Base-by-base conservation (phyloP, 352 stramenopile species). In the Peronospora belbahrii region DNA sequence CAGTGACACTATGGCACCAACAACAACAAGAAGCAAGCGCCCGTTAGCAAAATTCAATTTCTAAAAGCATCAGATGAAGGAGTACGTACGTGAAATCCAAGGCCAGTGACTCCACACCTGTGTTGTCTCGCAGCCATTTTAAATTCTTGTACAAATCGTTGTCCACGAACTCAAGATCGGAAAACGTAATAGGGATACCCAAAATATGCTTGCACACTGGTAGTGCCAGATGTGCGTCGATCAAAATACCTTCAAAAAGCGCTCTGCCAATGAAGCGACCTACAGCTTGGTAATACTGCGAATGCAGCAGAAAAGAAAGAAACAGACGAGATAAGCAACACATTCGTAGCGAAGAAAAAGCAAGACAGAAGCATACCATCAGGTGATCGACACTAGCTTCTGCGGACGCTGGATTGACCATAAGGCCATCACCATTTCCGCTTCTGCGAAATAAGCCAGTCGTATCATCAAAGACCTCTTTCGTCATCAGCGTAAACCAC, bases 401-500 rank as follows among this genome's bases (percentile, higher is more conserved):
- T 24, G 61, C 70, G 0, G 81, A 93, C 8, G 80, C 71, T 14
- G 85, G 76, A 37, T 92, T 94, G 34, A 95, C 80, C 72, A 88
- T 88, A 18, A 90, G 70, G 6, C 75, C 76, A 43, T 90, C 81
- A 15, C 78, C 71, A 28, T 85, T 86, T 10, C 77, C 69, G 14
- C 62, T 85, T 39, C 59, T 75, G 36, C 78, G 80, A 48, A 95
- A 96, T 15, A 95, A 46, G 0, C 85, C 87, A 0, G 79, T 86
- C 3, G 66, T 51, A 23, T 90, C 81, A 32, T 94, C 83, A 62
- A 96, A 95, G 4, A 96, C 67, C 19, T 90, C 83, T 32, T 91
- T 85, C 2, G 72, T 89, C 76, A 95, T 87, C 13, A 97, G 63
- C 18, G 75, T 88, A 56, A 96, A 96, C 88, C 88, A 97, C 55